These are phyloP conservation scores for Zymoseptoria passerinii DNA, from an alignment of 2,329 filamentous ascomycete species.

Conservation along the genomic window DNA sequence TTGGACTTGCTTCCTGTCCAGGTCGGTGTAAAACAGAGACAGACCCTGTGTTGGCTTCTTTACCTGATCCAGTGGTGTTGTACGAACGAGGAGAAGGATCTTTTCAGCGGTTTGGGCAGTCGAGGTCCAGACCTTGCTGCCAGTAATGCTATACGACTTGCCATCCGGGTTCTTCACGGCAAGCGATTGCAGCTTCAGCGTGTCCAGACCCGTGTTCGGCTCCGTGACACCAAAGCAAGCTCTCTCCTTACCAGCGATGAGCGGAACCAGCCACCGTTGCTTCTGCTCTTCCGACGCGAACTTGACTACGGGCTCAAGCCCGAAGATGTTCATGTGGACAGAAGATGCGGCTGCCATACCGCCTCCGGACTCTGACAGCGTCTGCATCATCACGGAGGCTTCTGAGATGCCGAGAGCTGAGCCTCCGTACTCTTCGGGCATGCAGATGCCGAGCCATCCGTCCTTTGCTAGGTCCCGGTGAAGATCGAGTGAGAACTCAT, in stretches of 20 bases:
- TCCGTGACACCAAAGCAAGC: constrained; percentile 62
- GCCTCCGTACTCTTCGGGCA: constrained; percentile 37
- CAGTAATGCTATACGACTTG: constrained; percentile 32
- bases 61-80: constrained; percentile 35
- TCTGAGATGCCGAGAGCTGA: constrained; percentile 36
- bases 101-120: constrained; percentile 40
- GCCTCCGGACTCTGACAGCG: constrained; percentile 38
- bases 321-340: constrained; percentile 44
- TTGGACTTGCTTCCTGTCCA: constrained; percentile 30
- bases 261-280: constrained; percentile 31
- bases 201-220: constrained; percentile 33
- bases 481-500: constrained; percentile 39
- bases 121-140: constrained; percentile 40
- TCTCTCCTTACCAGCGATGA: constrained; percentile 35
- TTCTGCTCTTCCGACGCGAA: constrained; percentile 38
- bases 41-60: constrained; percentile 37
- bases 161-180: constrained; percentile 28
- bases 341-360: constrained; percentile 37
- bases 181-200: constrained; percentile 33
- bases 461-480: constrained; percentile 33
- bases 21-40: constrained; percentile 40
- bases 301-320: constrained; percentile 39
- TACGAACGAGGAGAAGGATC: constrained; percentile 37
- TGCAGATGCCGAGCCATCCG: constrained; percentile 41
- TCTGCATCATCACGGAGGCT: constrained; percentile 42